Conservation (phyloP, 306 rosid genomes). For the Potentilla sterilis region DNA sequence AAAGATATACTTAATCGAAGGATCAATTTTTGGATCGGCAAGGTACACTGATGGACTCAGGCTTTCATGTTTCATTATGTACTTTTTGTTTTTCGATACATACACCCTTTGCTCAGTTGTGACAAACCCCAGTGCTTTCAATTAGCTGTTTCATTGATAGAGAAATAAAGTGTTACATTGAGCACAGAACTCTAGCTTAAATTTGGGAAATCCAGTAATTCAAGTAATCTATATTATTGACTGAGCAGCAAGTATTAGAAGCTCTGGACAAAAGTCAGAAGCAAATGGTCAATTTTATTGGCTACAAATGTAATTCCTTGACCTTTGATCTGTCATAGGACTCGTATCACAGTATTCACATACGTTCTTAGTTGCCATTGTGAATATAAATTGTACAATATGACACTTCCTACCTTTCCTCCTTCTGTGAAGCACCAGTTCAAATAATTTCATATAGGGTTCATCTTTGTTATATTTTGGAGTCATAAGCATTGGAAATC, state of each 20-base stretch:
- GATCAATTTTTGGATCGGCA: slow-evolving; percentile 85
- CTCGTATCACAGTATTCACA: background rate
- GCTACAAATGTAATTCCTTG: background rate
- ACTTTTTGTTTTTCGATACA: background rate
- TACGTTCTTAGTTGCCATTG: background rate
- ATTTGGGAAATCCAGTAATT: background rate
- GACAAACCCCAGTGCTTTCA: background rate
- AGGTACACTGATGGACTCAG: slow-evolving; percentile 43
- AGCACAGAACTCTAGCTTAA: background rate
- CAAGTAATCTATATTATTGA: background rate
- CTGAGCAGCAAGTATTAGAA: background rate
- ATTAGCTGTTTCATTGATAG: background rate
- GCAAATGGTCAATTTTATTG: slow-evolving; percentile 12
- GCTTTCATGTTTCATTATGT: background rate
- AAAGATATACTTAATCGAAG: slow-evolving; percentile 66
- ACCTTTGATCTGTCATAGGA: background rate
- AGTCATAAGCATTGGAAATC: slow-evolving; percentile 12
- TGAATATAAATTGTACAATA: background rate
- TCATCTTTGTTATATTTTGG: slow-evolving; percentile 1
- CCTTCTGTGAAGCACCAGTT: background rate
- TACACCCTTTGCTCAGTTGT: background rate
- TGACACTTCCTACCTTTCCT: background rate
- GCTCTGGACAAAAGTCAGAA: slow-evolving; percentile 2
- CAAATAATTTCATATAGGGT: slow-evolving; percentile 14
- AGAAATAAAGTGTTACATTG: background rate